phyloP scores from a whole-genome alignment of 2,329 filamentous ascomycete genomes.

The Colletotrichum horii region DNA sequence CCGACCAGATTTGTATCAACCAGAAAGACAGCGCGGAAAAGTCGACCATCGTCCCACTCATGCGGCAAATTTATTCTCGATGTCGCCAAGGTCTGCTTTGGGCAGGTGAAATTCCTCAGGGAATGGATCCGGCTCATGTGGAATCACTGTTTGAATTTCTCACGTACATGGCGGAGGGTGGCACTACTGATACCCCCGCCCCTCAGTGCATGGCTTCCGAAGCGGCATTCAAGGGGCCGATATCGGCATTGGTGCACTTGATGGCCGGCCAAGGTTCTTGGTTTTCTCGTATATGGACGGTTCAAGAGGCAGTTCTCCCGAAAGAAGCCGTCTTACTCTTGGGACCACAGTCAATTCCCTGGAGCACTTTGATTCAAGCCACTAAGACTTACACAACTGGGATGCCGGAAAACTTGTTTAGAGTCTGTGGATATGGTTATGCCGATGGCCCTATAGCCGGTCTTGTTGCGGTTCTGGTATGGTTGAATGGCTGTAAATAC shows the following conservation, averaged over 20 bases:
- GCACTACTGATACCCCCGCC: neutral
- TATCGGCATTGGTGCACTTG: neutral
- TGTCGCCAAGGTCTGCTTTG: neutral
- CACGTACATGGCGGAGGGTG: neutral
- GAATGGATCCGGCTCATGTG: neutral
- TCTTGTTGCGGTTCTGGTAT: neutral
- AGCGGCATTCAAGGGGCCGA: neutral
- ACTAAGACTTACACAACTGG: neutral
- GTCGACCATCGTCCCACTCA: neutral
- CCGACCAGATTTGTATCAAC: neutral
- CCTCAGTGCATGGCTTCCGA: neutral
- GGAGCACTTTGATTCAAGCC: neutral
- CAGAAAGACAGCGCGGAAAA: neutral
- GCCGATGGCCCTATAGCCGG: neutral
- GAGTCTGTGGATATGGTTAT: neutral
- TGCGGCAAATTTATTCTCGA: neutral
- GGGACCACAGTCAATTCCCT: neutral
- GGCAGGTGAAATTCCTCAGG: neutral
- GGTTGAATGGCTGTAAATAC: neutral
- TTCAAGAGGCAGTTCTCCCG: neutral
- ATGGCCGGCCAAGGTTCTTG: neutral
- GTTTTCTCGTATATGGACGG: neutral
- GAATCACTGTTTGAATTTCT: neutral
- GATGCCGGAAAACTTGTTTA: neutral
- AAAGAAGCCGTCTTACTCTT: neutral